These are phyloP conservation scores for Carex pumila DNA, from an alignment of 176 grass and related monocot species.

Conservation along the genomic window DNA sequence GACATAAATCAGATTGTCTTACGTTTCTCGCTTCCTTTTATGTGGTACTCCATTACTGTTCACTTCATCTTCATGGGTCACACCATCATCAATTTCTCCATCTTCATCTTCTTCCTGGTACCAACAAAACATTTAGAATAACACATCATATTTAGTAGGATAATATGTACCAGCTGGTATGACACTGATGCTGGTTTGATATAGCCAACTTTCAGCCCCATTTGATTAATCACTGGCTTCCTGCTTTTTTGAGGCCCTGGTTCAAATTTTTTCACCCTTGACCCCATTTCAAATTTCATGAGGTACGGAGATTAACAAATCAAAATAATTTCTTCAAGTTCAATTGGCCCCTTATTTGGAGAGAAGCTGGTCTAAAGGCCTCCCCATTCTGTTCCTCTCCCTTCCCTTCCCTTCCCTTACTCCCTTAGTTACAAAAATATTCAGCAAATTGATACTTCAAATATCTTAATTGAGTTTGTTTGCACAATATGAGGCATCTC, in stretches of 20 bases:
- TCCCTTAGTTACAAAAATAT: too few species aligned
- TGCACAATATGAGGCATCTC: background rate
- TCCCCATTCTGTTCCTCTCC: background rate
- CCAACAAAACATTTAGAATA: background rate
- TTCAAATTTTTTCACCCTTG: background rate
- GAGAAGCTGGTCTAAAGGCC: background rate
- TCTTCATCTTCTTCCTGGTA: slow-evolving; percentile 17
- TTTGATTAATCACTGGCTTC: background rate
- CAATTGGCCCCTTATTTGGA: background rate
- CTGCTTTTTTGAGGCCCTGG: background rate
- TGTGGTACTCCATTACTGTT: slow-evolving; percentile 9
- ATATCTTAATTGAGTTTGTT: background rate
- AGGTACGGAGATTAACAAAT: background rate
- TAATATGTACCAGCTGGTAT: background rate
- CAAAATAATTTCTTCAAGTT: background rate
- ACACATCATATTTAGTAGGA: background rate
- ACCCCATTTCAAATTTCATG: background rate
- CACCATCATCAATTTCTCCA: slow-evolving; percentile 9
- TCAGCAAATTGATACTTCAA: too few species aligned
- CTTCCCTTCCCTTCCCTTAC: too few species aligned
- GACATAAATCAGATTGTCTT: background rate
- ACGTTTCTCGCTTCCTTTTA: slow-evolving; percentile 16
- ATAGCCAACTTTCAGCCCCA: background rate
- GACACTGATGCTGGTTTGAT: background rate
- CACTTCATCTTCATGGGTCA: slow-evolving; percentile 13